Evolutionary conservation across 108 stramenopile species (phyloP).

Genomic region (Seminavis robusta): DNA sequence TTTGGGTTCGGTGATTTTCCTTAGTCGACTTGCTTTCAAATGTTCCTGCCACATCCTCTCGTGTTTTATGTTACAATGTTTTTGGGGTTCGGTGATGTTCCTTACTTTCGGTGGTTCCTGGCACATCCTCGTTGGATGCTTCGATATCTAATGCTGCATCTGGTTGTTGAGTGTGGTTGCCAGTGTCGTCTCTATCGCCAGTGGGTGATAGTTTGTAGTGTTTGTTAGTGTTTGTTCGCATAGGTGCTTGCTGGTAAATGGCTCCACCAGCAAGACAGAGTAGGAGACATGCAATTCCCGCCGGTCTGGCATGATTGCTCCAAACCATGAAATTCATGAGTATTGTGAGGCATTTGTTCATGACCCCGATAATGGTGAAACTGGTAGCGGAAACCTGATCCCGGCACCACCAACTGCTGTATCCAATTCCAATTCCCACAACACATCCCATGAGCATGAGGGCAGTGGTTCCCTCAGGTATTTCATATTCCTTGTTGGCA

Average conservation of each 20-base stretch:
- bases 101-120: no score
- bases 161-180: no score
- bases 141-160: no score
- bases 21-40: no score
- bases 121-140: no score
- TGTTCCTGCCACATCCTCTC: no score
- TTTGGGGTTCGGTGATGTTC: no score
- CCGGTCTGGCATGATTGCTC: slow-evolving; percentile 87
- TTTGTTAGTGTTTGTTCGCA: slow-evolving; percentile 37
- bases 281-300: slow-evolving; percentile 67
- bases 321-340: slow-evolving; percentile 80
- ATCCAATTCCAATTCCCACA: slow-evolving; percentile 88
- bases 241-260: slow-evolving; percentile 86
- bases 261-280: slow-evolving; percentile 84
- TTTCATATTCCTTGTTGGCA: slow-evolving; percentile 9
- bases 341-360: slow-evolving; percentile 91
- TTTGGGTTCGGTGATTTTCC: no score
- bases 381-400: slow-evolving; percentile 72
- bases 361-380: slow-evolving; percentile 84
- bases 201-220: no score
- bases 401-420: slow-evolving; percentile 85
- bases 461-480: slow-evolving; percentile 7
- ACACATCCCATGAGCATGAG: slow-evolving; percentile 63
- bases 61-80: no score
- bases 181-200: no score